Evolutionary conservation across 73 alveolate genomes (phyloP), one percentile per base, ranked within the genome.

Genomic region (Tetrahymena thermophila): DNA sequence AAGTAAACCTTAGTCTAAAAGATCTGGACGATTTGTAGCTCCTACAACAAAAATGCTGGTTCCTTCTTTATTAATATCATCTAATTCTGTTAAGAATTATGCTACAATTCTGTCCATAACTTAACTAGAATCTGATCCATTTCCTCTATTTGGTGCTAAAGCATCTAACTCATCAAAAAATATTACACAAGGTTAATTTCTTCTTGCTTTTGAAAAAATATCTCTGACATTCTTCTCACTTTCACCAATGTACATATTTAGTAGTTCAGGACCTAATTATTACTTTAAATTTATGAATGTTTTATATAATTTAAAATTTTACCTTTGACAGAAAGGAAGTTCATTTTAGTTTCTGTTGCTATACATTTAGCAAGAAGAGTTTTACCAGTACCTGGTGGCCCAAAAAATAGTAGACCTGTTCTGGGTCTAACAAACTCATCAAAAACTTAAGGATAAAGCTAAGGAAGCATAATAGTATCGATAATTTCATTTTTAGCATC

Each of bases 111-210:
- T 97, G 95, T 98, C 99, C 99, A 98, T 98, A 3, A 98, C 99
- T 93, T 98, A 94, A 85, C 97, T 96, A 3, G 99, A 97, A 85
- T 97, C 99, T 31, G 97, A 85, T 25, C 98, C 98, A 89, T 97
- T 97, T 9, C 99, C 99, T 95, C 99, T 96, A 4, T 97, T 98
- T 35, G 99, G 99, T 56, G 99, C 99, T n/a, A 98, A 94, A 1
- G 99, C 98, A 94, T 98, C 99, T 10, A 99, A 95, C 94, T 99
- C 99, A 98, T 99, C 99, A 95, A 99, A 99, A 96, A 99, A 99
- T 35, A 99, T 84, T 38, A 99, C 98, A 93, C 99, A 98, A 28
- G 99, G 99, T 55, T 97, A 94, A 94, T 97, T 96, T 35, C 97
- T 97, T 89, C 99, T 96, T 25, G 99, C 99, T 95, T 97, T 97